Base-by-base conservation (phyloP, 805 yeast species). In the Maudiozyma turicensis region DNA sequence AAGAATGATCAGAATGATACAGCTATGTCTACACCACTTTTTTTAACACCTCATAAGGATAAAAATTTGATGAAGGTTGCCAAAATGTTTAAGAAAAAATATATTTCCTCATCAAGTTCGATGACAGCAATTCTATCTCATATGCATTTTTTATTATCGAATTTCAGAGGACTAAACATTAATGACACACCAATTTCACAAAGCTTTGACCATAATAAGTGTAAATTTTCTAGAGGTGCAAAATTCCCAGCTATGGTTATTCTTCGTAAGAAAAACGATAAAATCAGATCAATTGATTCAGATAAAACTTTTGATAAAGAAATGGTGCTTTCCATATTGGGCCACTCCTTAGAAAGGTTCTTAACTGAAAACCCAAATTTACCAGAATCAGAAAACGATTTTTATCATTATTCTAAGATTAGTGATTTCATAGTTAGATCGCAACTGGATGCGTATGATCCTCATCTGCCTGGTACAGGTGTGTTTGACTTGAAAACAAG, bases 401-500 rank as follows among this genome's bases (percentile, higher is more conserved):
- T 73, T n/a, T 90, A 89, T 61, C 90, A 89, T 61, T 90, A 87
- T 64, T 80, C 95, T 6, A 67, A 69, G 38, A 68, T 78, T 49
- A 88, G 83, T 3, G 73, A 76, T 40, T 86, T 93, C 58, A 60
- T 91, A 11, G 74, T 91, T 78, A 73, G 98, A 54, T 91, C 98
- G 0, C 98, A 91, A 65, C 72, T 93, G 44, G 99, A 91, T 66
- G 88, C 96, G 51, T 71, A 73, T 51, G 90, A 88, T 64, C 64
- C 72, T 0, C 68, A 86, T 37, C 70, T 93, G 37, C 97, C 97
- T 0, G 95, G 95, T 0, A 81, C 84, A 4, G 97, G 97, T 0
- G 82, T 89, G 0, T 91, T 93, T 72, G 99, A 91, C 66, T 68
- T 91, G 50, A 91, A 91, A 59, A 86, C 97, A 0, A 71, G 99